Evolutionary conservation across 139 green algal genomes (phyloP).

Genomic region (Picochlorum costavermella): DNA sequence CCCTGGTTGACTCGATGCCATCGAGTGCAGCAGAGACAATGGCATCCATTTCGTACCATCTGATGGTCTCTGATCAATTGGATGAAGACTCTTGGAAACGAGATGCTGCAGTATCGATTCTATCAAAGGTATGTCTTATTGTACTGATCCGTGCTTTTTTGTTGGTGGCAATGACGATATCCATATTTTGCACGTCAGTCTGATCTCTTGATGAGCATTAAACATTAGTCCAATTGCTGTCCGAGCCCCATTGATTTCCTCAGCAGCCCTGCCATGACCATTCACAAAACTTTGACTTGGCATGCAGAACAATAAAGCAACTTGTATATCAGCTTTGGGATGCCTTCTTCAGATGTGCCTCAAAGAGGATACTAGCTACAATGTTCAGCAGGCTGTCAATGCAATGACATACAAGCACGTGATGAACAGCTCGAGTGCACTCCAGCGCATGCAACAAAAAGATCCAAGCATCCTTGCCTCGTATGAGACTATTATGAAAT

Average conservation of each 20-base stretch:
- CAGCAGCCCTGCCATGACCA: neutral
- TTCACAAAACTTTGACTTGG: neutral
- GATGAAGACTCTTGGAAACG: constrained; percentile 8
- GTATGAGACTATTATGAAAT: neutral
- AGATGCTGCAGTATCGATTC: constrained; percentile 3
- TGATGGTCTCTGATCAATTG: constrained; percentile 11
- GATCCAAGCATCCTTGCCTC: neutral
- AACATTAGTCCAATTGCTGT: constrained; percentile 2
- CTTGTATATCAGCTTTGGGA: neutral
- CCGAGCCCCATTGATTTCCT: neutral
- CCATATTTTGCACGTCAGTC: constrained; percentile 10
- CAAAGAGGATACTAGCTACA: too few species aligned
- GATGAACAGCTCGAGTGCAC: too few species aligned
- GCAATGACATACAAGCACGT: too few species aligned
- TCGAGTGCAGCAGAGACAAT: neutral
- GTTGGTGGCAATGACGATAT: neutral
- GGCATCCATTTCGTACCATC: neutral
- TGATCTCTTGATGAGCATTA: constrained; percentile 9
- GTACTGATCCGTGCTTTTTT: neutral
- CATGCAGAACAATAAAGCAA: neutral
- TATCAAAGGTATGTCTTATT: constrained; percentile 4
- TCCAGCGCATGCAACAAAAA: too few species aligned
- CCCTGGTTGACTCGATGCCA: neutral
- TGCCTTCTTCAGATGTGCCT: neutral
- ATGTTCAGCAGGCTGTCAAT: too few species aligned